phyloP scores from a whole-genome alignment of 2,329 filamentous ascomycete species.

The Phialophora macrospora region DNA sequence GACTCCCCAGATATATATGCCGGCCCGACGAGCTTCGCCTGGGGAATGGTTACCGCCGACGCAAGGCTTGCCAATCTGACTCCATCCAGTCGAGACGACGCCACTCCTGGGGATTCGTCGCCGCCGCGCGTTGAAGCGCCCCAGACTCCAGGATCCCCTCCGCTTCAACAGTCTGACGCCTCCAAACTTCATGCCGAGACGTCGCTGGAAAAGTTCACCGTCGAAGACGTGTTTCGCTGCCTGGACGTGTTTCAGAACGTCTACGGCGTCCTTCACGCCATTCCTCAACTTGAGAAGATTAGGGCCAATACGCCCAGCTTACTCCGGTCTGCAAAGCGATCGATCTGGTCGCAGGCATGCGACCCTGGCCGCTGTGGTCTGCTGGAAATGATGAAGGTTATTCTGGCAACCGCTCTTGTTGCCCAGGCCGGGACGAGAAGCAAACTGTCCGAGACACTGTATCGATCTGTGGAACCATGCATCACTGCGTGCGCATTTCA shows the following conservation, averaged over 20 bases:
- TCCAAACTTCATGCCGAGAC: not conserved
- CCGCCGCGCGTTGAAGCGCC: not conserved
- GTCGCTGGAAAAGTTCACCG: conserved; percentile 12
- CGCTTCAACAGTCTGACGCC: not conserved
- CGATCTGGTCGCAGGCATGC: conserved; percentile 14
- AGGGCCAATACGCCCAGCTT: conserved; percentile 10
- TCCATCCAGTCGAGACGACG: conserved; percentile 10
- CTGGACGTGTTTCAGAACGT: conserved; percentile 19
- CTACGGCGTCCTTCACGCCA: conserved; percentile 20
- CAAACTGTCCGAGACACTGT: conserved; percentile 11
- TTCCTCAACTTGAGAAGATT: conserved; percentile 20
- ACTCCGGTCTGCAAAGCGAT: conserved; percentile 18
- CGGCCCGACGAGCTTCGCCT: conserved; percentile 14
- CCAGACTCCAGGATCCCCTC: not conserved
- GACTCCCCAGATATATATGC: conserved; percentile 7
- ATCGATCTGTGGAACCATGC: conserved; percentile 13
- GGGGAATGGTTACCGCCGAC: conserved; percentile 15
- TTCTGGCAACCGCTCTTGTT: conserved; percentile 14
- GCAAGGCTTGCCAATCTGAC: conserved; percentile 19
- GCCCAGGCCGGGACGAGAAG: conserved; percentile 6
- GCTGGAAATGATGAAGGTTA: conserved; percentile 21
- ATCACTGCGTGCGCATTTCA: conserved; percentile 9
- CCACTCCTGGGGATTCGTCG: not conserved
- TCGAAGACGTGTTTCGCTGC: conserved; percentile 13
- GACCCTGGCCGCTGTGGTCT: conserved; percentile 19